phyloP scores from a whole-genome alignment of 371 early-diverging fungal species.

The Dipsacomyces acuminosporus region DNA sequence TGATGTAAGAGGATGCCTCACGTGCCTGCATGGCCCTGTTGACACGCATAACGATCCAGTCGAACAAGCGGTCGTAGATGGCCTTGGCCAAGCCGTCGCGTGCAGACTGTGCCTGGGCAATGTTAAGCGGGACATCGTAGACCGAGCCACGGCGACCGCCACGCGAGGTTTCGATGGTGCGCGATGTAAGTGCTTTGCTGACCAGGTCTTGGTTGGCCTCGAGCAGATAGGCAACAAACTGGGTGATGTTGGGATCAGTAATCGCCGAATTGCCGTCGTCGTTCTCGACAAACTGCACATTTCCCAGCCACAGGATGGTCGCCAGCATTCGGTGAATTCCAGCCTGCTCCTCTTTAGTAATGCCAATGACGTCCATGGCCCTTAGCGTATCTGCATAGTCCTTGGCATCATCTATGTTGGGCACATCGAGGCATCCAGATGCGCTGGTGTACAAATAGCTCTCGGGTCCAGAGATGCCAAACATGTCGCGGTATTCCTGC shows the following conservation, averaged over 20 bases:
- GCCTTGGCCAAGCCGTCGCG: constrained; percentile 86
- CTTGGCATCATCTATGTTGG: constrained; percentile 71
- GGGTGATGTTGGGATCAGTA: constrained; percentile 63
- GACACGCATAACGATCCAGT: constrained; percentile 85
- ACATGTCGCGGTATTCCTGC: constrained; percentile 66
- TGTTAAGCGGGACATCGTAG: constrained; percentile 76
- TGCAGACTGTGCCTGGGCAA: constrained; percentile 69
- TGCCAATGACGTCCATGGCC: constrained; percentile 77
- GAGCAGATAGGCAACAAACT: constrained; percentile 74
- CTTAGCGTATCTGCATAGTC: constrained; percentile 72
- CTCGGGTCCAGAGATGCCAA: constrained; percentile 76
- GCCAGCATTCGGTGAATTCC: constrained; percentile 78
- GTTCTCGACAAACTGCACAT: constrained; percentile 69
- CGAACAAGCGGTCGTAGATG: constrained; percentile 78
- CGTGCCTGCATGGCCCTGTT: constrained; percentile 70
- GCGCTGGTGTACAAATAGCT: constrained; percentile 72
- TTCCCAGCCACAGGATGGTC: constrained; percentile 79
- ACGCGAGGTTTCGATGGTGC: constrained; percentile 73
- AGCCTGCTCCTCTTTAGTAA: constrained; percentile 66
- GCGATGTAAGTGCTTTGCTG: constrained; percentile 60
- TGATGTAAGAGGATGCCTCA: constrained; percentile 61
- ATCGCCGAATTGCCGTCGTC: constrained; percentile 57
- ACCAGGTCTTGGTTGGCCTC: constrained; percentile 61
- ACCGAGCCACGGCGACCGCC: constrained; percentile 76
- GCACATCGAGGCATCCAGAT: constrained; percentile 71